Conservation (phyloP, 2,329 filamentous ascomycete genomes). For the Uncinocarpus reesii region DNA sequence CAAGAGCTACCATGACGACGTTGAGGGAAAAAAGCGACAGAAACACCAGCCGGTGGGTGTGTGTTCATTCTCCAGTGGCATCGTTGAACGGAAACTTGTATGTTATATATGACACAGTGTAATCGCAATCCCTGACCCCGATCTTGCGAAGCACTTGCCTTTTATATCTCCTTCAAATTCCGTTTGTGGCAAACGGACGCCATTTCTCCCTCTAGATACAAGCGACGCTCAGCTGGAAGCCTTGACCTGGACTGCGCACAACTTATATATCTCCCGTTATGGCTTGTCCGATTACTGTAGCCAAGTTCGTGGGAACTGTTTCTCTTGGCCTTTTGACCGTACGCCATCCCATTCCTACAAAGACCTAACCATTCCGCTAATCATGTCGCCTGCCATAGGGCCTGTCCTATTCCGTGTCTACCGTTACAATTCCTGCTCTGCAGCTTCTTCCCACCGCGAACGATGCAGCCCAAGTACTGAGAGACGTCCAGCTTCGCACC, state of each 20-base stretch:
- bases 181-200: not conserved
- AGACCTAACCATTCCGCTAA: slow-evolving; percentile 1
- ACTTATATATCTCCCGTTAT: slow-evolving; percentile 32
- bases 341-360: slow-evolving; percentile 31
- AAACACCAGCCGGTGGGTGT: not conserved
- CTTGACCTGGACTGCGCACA: not conserved
- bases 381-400: slow-evolving; percentile 47
- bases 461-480: slow-evolving; percentile 59
- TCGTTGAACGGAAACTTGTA: not conserved
- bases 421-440: slow-evolving; percentile 67
- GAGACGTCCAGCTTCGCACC: slow-evolving; percentile 53
- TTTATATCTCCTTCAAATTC: too few relatives aligned
- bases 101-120: not conserved
- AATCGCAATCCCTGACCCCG: too few relatives aligned
- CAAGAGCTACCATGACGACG: not conserved
- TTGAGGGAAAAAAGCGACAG: not conserved
- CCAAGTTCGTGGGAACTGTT: slow-evolving; percentile 89
- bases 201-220: too few relatives aligned
- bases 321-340: slow-evolving; percentile 82
- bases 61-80: not conserved
- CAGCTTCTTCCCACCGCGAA: slow-evolving; percentile 68
- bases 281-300: slow-evolving; percentile 60
- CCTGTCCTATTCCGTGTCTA: slow-evolving; percentile 73
- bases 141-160: too few relatives aligned
- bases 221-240: too few relatives aligned